Conservation (phyloP, 1,139 yeast genomes). For the Yamadazyma spencermartinsiae region DNA sequence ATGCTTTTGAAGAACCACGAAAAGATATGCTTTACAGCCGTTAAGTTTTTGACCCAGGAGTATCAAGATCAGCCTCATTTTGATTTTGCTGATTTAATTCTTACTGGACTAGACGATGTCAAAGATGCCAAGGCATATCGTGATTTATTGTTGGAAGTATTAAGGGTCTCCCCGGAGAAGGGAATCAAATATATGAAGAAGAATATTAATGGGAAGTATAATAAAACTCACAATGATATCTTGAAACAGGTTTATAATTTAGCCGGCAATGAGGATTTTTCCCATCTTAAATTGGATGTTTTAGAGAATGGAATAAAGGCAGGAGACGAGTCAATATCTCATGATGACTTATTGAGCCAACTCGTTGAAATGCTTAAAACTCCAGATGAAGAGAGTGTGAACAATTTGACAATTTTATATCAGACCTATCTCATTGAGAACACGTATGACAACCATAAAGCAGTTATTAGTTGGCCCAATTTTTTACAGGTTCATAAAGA, state of each 20-base stretch:
- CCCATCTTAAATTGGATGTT: conserved; percentile 35
- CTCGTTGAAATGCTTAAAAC: conserved; percentile 16
- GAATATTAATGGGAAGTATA: conserved; percentile 26
- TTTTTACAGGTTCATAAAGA: conserved; percentile 27
- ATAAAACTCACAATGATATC: conserved; percentile 30
- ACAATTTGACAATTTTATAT: conserved; percentile 27
- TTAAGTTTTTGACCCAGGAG: conserved; percentile 13
- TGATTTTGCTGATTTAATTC: conserved; percentile 15
- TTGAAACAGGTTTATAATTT: conserved; percentile 27
- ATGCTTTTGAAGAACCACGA: conserved; percentile 13
- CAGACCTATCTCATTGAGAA: conserved; percentile 33
- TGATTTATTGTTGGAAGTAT: conserved; percentile 27
- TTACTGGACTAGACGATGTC: conserved; percentile 18
- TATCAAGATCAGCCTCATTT: conserved; percentile 5
- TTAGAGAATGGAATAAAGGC: conserved; percentile 33
- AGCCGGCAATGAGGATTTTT: conserved; percentile 24
- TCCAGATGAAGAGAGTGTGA: conserved; percentile 20
- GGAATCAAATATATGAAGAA: conserved; percentile 34
- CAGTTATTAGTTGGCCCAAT: conserved; percentile 35
- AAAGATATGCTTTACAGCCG: conserved; percentile 16
- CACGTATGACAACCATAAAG: conserved; percentile 22
- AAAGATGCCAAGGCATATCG: conserved; percentile 24
- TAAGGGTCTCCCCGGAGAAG: conserved; percentile 27
- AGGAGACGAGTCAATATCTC: conserved; percentile 9
- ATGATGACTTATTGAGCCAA: conserved; percentile 19